Percentiles rank a stretch among this genome's conserved stretches.
Evolutionary conservation across 2,329 filamentous ascomycete genomes (phyloP).

Genomic region (Anthostomella pinea): DNA sequence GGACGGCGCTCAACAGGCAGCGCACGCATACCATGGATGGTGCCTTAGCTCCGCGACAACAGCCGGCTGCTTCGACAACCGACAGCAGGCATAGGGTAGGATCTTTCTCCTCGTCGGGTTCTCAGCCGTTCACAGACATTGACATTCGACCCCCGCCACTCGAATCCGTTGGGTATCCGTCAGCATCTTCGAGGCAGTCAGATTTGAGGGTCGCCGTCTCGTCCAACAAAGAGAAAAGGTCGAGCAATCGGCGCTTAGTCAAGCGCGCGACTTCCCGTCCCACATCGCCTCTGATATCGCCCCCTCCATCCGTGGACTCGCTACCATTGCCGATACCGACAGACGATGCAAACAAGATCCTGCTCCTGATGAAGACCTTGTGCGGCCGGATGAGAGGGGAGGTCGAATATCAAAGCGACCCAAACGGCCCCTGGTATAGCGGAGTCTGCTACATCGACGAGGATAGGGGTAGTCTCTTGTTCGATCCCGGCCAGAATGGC

Average conservation of each 20-base stretch:
- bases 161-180: constrained; percentile 43
- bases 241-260: constrained; percentile 48
- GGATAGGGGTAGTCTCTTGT: constrained; percentile 70
- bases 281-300: constrained; percentile 53
- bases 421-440: constrained; percentile 60
- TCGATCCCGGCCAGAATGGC: constrained; percentile 65
- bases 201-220: constrained; percentile 35
- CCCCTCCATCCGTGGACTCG: constrained; percentile 58
- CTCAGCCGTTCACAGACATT: constrained; percentile 49
- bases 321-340: constrained; percentile 59
- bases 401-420: constrained; percentile 66
- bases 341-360: constrained; percentile 67
- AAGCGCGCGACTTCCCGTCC: constrained; percentile 57
- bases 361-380: constrained; percentile 73
- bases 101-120: constrained; percentile 60
- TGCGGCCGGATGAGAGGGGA: constrained; percentile 79
- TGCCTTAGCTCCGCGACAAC: constrained; percentile 43
- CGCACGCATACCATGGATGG: constrained; percentile 59
- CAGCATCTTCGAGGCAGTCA: constrained; percentile 32
- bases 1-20: constrained; percentile 43
- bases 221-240: constrained; percentile 45
- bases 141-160: constrained; percentile 39
- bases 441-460: constrained; percentile 79
- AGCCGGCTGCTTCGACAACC: constrained; percentile 33
- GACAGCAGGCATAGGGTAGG: constrained; percentile 64